Conservation (phyloP, 441 rosid genomes). For the Melianthus villosus region DNA sequence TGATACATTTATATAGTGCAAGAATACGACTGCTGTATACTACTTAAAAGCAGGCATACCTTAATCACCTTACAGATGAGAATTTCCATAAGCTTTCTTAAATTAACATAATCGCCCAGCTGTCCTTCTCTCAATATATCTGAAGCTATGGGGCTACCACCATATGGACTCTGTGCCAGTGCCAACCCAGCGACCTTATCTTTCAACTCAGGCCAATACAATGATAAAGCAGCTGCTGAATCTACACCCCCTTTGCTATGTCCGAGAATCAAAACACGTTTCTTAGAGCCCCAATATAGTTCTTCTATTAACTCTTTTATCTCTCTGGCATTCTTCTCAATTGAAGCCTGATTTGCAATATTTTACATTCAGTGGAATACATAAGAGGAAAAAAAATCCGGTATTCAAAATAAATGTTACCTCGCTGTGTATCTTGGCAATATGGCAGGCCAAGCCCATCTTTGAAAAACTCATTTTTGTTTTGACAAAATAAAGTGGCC, state of each 20-base stretch:
- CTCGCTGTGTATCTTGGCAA: slow-evolving; percentile 97
- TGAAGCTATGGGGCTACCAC: slow-evolving; percentile 84
- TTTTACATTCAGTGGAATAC: slow-evolving; percentile 13
- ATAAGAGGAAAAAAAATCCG: not conserved
- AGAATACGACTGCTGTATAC: not conserved
- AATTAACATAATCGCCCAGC: slow-evolving; percentile 75
- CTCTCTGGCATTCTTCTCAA: slow-evolving; percentile 89
- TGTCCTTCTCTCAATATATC: slow-evolving; percentile 89
- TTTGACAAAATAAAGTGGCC: slow-evolving; percentile 80
- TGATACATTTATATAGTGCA: not conserved
- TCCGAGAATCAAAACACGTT: slow-evolving; percentile 77
- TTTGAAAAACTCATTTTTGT: slow-evolving; percentile 69
- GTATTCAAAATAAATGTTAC: slow-evolving; percentile 18
- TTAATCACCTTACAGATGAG: slow-evolving; percentile 78
- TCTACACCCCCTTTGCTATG: slow-evolving; percentile 99
- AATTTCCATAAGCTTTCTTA: slow-evolving; percentile 73
- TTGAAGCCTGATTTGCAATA: slow-evolving; percentile 54
- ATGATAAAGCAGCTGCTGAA: slow-evolving; percentile 80
- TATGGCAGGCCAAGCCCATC: slow-evolving; percentile 83
- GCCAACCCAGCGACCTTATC: slow-evolving; percentile 87
- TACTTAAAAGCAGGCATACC: slow-evolving; percentile 22
- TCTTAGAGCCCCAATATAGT: slow-evolving; percentile 78
- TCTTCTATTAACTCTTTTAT: slow-evolving; percentile 87
- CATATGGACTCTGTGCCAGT: slow-evolving; percentile 84
- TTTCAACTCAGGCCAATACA: slow-evolving; percentile 81